A percentile compares a stretch with the other conserved stretches of the same genome.
Evolutionary conservation across 805 yeast genomes (phyloP).

Genomic region (Isabelozyma gotoi): DNA sequence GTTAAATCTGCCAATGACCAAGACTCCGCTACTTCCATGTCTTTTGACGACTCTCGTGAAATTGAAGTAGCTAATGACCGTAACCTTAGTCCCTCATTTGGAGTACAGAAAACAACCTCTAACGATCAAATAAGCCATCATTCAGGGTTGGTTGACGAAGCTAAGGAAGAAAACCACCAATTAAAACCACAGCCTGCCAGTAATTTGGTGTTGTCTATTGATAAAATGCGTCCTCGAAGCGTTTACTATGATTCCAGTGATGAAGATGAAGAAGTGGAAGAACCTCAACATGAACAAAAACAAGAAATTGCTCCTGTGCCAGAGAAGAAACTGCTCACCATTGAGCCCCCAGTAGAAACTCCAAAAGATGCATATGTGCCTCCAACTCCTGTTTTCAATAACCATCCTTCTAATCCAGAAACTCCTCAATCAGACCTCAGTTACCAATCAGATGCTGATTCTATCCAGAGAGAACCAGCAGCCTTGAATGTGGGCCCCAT

Average conservation of each 20-base stretch:
- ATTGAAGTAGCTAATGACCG: neutral
- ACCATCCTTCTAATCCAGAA: conserved; percentile 18
- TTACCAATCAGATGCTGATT: conserved; percentile 38
- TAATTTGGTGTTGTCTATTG: conserved; percentile 36
- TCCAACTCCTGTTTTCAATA: conserved; percentile 28
- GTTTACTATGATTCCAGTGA: conserved; percentile 17
- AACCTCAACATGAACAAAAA: neutral
- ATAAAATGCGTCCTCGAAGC: conserved; percentile 16
- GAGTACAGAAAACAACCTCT: no score
- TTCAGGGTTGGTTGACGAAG: neutral
- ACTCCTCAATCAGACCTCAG: conserved; percentile 38
- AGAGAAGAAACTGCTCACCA: neutral
- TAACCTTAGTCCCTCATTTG: neutral
- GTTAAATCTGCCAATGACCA: neutral
- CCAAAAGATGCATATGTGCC: conserved; percentile 11
- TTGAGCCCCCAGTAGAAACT: neutral
- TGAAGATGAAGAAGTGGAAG: conserved; percentile 11
- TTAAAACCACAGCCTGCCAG: neutral
- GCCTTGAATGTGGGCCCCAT: conserved; percentile 18
- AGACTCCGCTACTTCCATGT: neutral
- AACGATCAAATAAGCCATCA: neutral
- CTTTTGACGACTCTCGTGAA: neutral
- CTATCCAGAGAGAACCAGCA: conserved; percentile 38
- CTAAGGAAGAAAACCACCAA: neutral
- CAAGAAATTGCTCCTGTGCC: no score